Evolutionary conservation across 352 stramenopile species (phyloP).

Genomic region (Thalassiosira hispida): DNA sequence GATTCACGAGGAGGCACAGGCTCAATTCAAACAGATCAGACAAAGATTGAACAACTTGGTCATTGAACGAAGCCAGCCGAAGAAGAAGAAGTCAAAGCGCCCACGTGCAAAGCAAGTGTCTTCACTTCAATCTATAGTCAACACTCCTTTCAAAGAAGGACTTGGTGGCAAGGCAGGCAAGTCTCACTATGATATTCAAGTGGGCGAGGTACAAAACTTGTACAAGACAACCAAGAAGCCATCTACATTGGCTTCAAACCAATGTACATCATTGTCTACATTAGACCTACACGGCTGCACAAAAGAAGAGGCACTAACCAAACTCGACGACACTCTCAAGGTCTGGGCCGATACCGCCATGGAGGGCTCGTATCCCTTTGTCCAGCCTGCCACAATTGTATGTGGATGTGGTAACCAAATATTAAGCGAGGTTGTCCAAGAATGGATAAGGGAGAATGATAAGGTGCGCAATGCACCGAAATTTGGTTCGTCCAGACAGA

Average conservation of each 20-base stretch:
- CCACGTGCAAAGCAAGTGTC: neutral
- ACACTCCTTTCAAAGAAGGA: constrained; percentile 26
- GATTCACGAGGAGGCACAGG: constrained; percentile 35
- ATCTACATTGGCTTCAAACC: constrained; percentile 1
- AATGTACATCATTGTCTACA: neutral
- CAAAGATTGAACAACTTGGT: constrained; percentile 25
- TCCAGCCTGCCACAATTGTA: neutral
- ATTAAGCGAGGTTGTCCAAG: neutral
- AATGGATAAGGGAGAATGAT: constrained; percentile 3
- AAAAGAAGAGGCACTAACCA: neutral
- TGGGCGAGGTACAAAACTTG: constrained; percentile 39
- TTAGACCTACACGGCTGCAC: constrained; percentile 11
- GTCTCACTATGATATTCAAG: constrained; percentile 23
- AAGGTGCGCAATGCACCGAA: constrained; percentile 10
- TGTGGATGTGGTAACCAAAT: constrained; percentile 9
- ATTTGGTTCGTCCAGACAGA: too few species aligned
- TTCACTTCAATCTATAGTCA: neutral
- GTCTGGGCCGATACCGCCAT: constrained; percentile 11
- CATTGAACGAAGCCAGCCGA: too few species aligned
- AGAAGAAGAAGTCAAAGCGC: constrained; percentile 26
- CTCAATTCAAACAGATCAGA: constrained; percentile 33
- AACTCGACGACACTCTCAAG: neutral
- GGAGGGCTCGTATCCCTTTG: neutral
- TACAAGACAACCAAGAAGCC: constrained; percentile 46
- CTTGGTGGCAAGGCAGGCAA: constrained; percentile 39